A percentile compares a stretch with the other conserved stretches of the same genome.
Conservation (phyloP, 768 basidiomycete genomes). For the Pleurotus citrinopileatus region DNA sequence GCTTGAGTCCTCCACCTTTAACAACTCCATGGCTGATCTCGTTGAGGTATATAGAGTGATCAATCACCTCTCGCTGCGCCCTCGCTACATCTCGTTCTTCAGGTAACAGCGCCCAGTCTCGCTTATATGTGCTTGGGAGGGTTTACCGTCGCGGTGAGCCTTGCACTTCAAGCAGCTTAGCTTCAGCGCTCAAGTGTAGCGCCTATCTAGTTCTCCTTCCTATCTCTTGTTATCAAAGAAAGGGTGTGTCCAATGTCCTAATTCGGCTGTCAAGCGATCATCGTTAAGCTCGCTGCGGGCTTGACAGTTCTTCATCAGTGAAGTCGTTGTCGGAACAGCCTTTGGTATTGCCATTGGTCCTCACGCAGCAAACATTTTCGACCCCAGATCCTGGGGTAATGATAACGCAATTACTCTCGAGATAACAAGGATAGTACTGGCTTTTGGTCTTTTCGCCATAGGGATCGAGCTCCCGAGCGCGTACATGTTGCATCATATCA, state of each 20-base stretch:
- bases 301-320: conserved; percentile 85
- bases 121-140: conserved; percentile 66
- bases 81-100: too few relatives aligned
- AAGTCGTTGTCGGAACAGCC: conserved; percentile 87
- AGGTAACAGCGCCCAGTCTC: conserved; percentile 53
- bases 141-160: conserved; percentile 38
- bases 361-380: conserved; percentile 63
- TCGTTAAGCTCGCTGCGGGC: neutral
- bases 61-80: too few relatives aligned
- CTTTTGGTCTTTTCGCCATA: conserved; percentile 89
- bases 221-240: conserved; percentile 82
- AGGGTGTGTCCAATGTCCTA: conserved; percentile 39
- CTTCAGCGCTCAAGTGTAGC: neutral
- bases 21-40: too few relatives aligned
- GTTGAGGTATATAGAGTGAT: too few relatives aligned
- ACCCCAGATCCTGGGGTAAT: conserved; percentile 73
- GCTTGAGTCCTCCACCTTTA: too few relatives aligned
- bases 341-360: conserved; percentile 71
- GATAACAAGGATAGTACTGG: conserved; percentile 85
- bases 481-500: conserved; percentile 81
- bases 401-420: conserved; percentile 74
- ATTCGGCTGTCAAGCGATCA: neutral
- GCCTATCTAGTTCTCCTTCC: conserved; percentile 68
- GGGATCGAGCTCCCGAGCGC: conserved; percentile 89
- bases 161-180: neutral